Conservation (phyloP, 768 basidiomycete species). For the Amyloporia xantha region DNA sequence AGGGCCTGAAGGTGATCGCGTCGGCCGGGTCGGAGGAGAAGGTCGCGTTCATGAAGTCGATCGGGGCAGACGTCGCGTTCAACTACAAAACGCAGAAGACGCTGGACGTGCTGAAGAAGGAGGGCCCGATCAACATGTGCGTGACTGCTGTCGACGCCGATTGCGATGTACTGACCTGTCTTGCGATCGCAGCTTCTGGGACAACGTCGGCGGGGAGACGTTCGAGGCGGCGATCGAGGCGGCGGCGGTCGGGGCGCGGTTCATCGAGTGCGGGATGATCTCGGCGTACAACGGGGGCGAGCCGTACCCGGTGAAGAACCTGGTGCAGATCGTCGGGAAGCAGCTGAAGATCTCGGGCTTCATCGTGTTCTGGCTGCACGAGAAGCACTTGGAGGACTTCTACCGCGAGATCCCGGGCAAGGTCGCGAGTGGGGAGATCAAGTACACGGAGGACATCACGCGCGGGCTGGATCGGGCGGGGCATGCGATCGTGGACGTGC, state of each 20-base stretch:
- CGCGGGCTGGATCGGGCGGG: constrained; percentile 28
- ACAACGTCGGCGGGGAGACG: constrained; percentile 26
- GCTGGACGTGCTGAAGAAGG: constrained; percentile 41
- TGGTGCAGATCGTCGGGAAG: constrained; percentile 21
- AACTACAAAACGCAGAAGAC: constrained; percentile 64
- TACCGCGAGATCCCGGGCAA: constrained; percentile 22
- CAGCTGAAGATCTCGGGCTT: constrained; percentile 26
- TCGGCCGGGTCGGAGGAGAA: constrained; percentile 73
- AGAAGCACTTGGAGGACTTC: constrained; percentile 25
- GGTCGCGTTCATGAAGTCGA: constrained; percentile 47
- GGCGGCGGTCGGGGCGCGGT: constrained; percentile 11
- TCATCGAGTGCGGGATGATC: constrained; percentile 28
- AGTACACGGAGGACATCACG: constrained; percentile 28
- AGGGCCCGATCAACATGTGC: constrained; percentile 54
- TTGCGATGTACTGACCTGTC: background rate
- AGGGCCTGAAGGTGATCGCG: constrained; percentile 56
- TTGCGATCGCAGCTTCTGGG: constrained; percentile 23
- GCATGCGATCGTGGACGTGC: constrained; percentile 28
- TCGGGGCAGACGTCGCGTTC: constrained; percentile 67
- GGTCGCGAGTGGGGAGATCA: constrained; percentile 29
- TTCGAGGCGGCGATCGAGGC: constrained; percentile 23
- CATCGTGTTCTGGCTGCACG: constrained; percentile 19
- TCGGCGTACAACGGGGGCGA: constrained; percentile 17
- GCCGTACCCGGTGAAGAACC: constrained; percentile 21
- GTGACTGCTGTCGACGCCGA: constrained; percentile 1